Evolutionary conservation across 2,329 filamentous ascomycete species (phyloP).

Genomic region (Dactylella cylindrospora): DNA sequence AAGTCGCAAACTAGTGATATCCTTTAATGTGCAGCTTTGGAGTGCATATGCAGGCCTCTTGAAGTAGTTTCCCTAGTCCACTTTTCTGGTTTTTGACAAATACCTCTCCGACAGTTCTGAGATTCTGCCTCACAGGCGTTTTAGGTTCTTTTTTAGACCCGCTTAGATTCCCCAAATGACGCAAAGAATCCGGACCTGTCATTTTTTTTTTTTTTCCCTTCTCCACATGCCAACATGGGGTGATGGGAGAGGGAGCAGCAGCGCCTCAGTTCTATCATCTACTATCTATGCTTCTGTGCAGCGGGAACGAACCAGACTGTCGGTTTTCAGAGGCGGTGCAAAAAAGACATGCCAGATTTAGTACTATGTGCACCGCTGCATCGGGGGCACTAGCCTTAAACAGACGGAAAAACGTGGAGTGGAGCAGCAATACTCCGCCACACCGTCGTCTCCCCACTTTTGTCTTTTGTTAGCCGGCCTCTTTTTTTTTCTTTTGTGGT

Average conservation of each 20-base stretch:
- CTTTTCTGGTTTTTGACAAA: conserved; percentile 40
- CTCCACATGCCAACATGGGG: conserved; percentile 21
- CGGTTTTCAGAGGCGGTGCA: conserved; percentile 37
- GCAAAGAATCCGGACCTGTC: too few species aligned
- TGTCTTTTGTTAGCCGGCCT: too few species aligned
- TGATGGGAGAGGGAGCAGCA: too few species aligned
- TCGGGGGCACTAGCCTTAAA: conserved; percentile 33
- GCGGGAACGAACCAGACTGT: conserved; percentile 37
- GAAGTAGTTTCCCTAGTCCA: not conserved
- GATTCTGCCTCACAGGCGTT: conserved; percentile 39
- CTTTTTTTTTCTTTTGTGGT: too few species aligned
- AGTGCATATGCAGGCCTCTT: conserved; percentile 20
- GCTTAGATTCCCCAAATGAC: too few species aligned
- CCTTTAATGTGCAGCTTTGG: too few species aligned
- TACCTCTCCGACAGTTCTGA: too few species aligned
- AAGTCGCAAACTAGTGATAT: too few species aligned
- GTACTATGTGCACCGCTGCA: conserved; percentile 29
- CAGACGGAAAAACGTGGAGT: conserved; percentile 14
- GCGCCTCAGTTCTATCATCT: conserved; percentile 29
- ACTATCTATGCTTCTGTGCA: conserved; percentile 36
- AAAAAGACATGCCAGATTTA: conserved; percentile 35
- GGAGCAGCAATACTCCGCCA: conserved; percentile 35
- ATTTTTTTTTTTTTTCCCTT: too few species aligned
- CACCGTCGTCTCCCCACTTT: conserved; percentile 31
- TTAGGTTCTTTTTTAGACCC: conserved; percentile 14